Conservation (phyloP, 2,329 filamentous ascomycete species). For the Hysterium pulicare region DNA sequence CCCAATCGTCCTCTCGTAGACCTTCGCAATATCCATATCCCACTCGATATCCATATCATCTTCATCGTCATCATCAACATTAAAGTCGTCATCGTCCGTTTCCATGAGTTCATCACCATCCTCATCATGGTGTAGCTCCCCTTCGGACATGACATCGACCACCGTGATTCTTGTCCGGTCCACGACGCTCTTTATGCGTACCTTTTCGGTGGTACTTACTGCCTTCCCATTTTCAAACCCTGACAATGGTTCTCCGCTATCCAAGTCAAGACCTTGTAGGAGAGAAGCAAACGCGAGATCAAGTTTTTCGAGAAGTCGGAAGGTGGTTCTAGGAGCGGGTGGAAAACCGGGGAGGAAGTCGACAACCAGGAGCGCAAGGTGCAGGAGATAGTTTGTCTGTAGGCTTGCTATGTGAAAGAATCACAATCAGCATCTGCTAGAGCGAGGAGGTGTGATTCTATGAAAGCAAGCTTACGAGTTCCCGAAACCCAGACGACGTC, state of each 20-base stretch:
- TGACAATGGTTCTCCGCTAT: constrained; percentile 62
- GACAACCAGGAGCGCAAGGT: constrained; percentile 68
- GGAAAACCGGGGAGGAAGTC: constrained; percentile 71
- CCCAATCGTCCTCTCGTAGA: constrained; percentile 78
- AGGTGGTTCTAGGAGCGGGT: constrained; percentile 64
- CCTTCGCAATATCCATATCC: constrained; percentile 68
- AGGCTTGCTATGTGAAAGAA: constrained; percentile 57
- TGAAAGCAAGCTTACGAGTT: constrained; percentile 66
- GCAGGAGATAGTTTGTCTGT: constrained; percentile 80
- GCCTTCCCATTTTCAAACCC: constrained; percentile 63
- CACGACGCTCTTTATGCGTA: constrained; percentile 77
- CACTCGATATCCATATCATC: constrained; percentile 48
- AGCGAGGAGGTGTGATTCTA: neutral
- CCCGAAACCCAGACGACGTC: constrained; percentile 84
- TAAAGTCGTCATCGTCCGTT: constrained; percentile 38
- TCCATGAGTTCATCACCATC: constrained; percentile 26
- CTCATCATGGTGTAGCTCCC: constrained; percentile 45
- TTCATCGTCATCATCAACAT: constrained; percentile 33
- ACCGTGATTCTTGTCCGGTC: constrained; percentile 71
- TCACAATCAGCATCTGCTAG: constrained; percentile 4
- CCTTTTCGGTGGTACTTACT: constrained; percentile 82
- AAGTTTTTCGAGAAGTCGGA: constrained; percentile 70
- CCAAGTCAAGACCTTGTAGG: constrained; percentile 63
- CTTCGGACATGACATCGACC: constrained; percentile 63
- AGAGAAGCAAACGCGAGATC: constrained; percentile 81